Evolutionary conservation across 805 yeast genomes (phyloP).

Genomic region (Metschnikowia aberdeeniae): DNA sequence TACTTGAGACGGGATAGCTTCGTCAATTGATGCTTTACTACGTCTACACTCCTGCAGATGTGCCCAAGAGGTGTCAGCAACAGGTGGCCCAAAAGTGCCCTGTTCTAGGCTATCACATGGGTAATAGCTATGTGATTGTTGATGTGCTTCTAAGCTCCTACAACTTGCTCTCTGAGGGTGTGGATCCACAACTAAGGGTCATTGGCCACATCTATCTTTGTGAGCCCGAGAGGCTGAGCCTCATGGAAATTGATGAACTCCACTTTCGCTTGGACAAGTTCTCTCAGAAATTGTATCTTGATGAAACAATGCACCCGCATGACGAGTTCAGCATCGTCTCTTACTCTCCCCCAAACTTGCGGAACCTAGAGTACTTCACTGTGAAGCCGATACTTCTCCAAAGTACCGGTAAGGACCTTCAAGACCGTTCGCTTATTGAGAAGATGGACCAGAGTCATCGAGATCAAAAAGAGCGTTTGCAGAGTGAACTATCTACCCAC

Average conservation of each 20-base stretch:
- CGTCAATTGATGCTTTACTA: conserved; percentile 23
- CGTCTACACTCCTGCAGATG: conserved; percentile 35
- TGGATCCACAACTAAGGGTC: conserved; percentile 5
- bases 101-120: conserved; percentile 25
- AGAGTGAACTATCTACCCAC: conserved; percentile 16
- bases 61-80: conserved; percentile 13
- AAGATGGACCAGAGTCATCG: conserved; percentile 5
- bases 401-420: conserved; percentile 26
- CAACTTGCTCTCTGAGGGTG: neutral
- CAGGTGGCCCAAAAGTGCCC: neutral
- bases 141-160: conserved; percentile 1
- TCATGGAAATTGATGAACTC: neutral
- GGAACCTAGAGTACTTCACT: conserved; percentile 72
- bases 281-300: conserved; percentile 8
- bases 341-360: conserved; percentile 71
- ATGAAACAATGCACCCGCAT: conserved; percentile 1
- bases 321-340: conserved; percentile 21
- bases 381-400: conserved; percentile 67
- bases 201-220: conserved; percentile 5
- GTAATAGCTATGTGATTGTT: conserved; percentile 22
- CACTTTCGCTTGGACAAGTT: conserved; percentile 4
- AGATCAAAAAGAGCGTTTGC: neutral
- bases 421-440: conserved; percentile 1
- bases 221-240: neutral
- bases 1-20: conserved; percentile 41